These are phyloP conservation scores for Vaccinium corymbosum DNA, from an alignment of 148 eudicot species.

Conservation along the genomic window DNA sequence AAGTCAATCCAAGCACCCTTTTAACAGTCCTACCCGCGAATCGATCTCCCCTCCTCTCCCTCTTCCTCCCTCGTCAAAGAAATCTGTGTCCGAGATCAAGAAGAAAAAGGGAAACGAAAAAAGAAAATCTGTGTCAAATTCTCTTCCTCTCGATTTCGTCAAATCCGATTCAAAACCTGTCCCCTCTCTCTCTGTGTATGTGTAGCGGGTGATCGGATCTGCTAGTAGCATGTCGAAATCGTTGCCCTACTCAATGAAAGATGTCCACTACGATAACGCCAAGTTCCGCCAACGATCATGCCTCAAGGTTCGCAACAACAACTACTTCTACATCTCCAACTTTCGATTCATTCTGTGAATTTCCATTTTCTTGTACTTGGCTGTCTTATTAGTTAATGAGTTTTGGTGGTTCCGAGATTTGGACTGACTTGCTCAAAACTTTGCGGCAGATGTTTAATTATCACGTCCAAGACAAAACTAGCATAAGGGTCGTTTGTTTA, in stretches of 20 bases:
- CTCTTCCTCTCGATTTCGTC: background rate
- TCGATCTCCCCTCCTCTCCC: too few relatives aligned
- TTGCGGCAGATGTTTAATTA: too few relatives aligned
- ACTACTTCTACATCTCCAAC: conserved; percentile 17
- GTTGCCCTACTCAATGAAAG: conserved; percentile 72
- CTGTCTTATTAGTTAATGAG: background rate
- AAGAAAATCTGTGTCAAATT: background rate
- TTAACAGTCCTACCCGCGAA: too few relatives aligned
- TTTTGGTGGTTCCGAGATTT: background rate
- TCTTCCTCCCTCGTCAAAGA: too few relatives aligned
- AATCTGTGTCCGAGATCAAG: too few relatives aligned
- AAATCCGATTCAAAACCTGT: background rate
- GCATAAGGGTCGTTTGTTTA: too few relatives aligned
- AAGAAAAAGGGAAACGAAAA: too few relatives aligned
- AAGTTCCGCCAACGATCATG: conserved; percentile 81
- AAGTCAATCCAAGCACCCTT: too few relatives aligned
- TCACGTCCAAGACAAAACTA: too few relatives aligned
- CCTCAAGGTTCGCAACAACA: conserved; percentile 37
- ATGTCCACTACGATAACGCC: conserved; percentile 76
- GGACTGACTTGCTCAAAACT: background rate
- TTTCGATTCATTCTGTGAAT: background rate
- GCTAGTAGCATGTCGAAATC: conserved; percentile 48
- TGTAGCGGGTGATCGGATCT: background rate
- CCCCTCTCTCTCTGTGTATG: background rate
- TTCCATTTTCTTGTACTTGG: background rate